phyloP scores from a whole-genome alignment of 495 filamentous ascomycete species.

The Aspergillus baeticus region DNA sequence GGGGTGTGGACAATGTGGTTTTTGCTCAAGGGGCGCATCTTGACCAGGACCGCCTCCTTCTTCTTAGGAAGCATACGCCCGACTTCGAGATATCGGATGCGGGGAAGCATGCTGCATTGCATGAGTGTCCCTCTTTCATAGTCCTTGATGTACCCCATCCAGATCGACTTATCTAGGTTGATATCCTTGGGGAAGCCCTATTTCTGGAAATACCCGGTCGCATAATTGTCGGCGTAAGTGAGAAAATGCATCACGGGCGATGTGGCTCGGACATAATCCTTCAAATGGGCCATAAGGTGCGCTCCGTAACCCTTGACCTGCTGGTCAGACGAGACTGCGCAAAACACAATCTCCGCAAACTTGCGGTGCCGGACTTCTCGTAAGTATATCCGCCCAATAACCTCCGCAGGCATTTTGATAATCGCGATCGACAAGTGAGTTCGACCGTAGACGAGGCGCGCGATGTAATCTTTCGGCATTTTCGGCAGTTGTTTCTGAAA shows the following conservation, averaged over 20 bases:
- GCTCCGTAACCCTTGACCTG: slow-evolving; percentile 99
- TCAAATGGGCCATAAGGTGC: slow-evolving; percentile 95
- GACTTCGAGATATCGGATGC: slow-evolving; percentile 88
- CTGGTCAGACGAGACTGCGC: slow-evolving; percentile 95
- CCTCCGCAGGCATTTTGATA: slow-evolving; percentile 91
- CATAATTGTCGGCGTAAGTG: slow-evolving; percentile 98
- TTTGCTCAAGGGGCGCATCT: slow-evolving; percentile 87
- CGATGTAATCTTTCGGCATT: slow-evolving; percentile 99
- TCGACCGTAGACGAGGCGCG: slow-evolving; percentile 92
- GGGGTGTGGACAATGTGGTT: slow-evolving; percentile 84
- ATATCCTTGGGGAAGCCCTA: slow-evolving; percentile 99
- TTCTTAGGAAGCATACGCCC: slow-evolving; percentile 97
- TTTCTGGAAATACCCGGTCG: slow-evolving; percentile 99
- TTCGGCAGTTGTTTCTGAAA: slow-evolving; percentile 98
- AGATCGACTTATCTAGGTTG: slow-evolving; percentile 83
- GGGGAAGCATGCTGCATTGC: slow-evolving; percentile 97
- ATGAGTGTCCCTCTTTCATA: slow-evolving; percentile 99
- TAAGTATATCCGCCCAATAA: slow-evolving; percentile 94
- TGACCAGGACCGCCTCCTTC: slow-evolving; percentile 89
- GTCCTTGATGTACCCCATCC: slow-evolving; percentile 99
- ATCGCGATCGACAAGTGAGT: slow-evolving; percentile 96
- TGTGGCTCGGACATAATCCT: slow-evolving; percentile 98
- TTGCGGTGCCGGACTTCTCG: slow-evolving; percentile 88
- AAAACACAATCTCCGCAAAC: slow-evolving; percentile 98
- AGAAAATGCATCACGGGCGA: slow-evolving; percentile 97